Evolutionary conservation across 768 basidiomycete species (phyloP), one percentile per base, ranked within the genome.

Genomic region (Trametes cingulata): DNA sequence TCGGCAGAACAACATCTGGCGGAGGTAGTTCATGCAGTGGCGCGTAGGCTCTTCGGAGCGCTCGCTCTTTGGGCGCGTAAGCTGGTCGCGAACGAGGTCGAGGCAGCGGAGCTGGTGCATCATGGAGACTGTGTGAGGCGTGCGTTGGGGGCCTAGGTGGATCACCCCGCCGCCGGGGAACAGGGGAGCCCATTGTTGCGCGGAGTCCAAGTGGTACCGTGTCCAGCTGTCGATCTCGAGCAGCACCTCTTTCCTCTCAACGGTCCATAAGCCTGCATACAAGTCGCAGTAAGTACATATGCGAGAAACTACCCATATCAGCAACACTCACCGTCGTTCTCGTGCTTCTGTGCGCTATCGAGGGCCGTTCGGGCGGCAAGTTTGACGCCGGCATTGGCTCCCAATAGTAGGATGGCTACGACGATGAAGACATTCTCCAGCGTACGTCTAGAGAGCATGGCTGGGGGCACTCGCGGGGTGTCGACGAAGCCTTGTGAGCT

Each of bases 21-120:
- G 65, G 17, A 79, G 58, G 35, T 79, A 78, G 56, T 78, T 79
- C 63, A 79, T 58, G 46, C 77, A 78, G 36, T 79, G 77, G 10
- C 69, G 62, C 42, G 64, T 24, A 47, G 49, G 60, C 52, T 37
- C 48, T 27, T 45, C 39, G 6, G 42, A 24, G n/a, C 59, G 52
- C 33, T 53, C 52, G 25, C 33, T 19, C 35, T 45, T 35, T 2
- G 55, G 48, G 5, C 25, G 50, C 6, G 27, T 42, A 55, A 74
- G 55, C 51, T 60, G 49, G 20, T 29, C 54, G 25, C 62, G 62
- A 2, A 64, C 14, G 40, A 52, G 43, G 48, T 56, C 54, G 47
- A 64, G 53, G 50, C 62, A 64, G 17, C 56, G 74, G 0, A 80
- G 67, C 36, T 75, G 72, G 66, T 80, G 78, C 39, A 80, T 71